Evolutionary conservation across 257 asterid genomes (phyloP).

Genomic region (Rhazya stricta): DNA sequence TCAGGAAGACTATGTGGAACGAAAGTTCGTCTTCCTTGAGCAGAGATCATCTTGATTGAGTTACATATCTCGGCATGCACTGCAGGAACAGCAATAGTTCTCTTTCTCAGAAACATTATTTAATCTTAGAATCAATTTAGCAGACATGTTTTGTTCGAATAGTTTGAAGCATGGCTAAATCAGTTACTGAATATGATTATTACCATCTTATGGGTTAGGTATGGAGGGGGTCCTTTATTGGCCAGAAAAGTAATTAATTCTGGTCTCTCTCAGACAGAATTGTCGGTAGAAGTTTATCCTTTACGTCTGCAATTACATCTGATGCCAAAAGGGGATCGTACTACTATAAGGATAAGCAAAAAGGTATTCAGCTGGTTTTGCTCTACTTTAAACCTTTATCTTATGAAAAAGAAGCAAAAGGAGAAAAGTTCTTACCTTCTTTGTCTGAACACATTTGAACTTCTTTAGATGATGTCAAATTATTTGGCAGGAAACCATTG

Average conservation of each 20-base stretch:
- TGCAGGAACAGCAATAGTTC: neutral
- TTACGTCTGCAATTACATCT: slow-evolving; percentile 87
- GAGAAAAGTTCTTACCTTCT: neutral
- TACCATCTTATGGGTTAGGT: slow-evolving; percentile 59
- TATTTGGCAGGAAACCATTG: slow-evolving; percentile 73
- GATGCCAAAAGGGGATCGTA: slow-evolving; percentile 77
- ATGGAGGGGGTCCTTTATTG: slow-evolving; percentile 92
- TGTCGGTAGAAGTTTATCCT: slow-evolving; percentile 98
- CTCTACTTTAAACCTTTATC: slow-evolving; percentile 2
- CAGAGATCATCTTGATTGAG: neutral
- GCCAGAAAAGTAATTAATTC: slow-evolving; percentile 87
- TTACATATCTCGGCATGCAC: neutral
- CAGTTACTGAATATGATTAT: neutral
- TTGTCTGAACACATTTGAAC: neutral
- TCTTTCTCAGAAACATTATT: neutral
- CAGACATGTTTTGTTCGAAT: neutral
- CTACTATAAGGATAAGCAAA: slow-evolving; percentile 90
- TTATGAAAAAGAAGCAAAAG: neutral
- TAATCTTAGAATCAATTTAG: neutral
- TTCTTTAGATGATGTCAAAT: slow-evolving; percentile 1
- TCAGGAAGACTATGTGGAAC: neutral
- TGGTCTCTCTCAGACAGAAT: slow-evolving; percentile 86
- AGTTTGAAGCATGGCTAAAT: neutral
- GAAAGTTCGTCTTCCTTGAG: too few relatives aligned
- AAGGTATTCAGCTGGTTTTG: slow-evolving; percentile 43